Base-by-base conservation (phyloP, 1,284 basidiomycete genomes). In the Phellopilus nigrolimitatus region DNA sequence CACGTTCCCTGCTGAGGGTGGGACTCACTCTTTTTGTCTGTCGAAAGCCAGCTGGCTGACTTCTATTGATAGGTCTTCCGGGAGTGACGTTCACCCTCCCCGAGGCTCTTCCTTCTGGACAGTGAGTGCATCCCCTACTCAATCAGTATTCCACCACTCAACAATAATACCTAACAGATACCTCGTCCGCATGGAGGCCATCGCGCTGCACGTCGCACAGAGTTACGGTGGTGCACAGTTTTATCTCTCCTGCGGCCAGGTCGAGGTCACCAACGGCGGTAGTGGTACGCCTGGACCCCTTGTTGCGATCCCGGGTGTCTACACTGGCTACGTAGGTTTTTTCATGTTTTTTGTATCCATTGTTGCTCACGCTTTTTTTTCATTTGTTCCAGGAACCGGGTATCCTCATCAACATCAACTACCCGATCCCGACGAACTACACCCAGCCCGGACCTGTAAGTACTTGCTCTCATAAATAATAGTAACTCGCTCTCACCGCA, bases 181-280 rank as follows among this genome's bases (percentile, higher is more conserved):
- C 52, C 63, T 68, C 21, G 57, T 68, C 6, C 63, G 66, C 34
- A 60, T 64, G 36, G 66, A 68, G 36, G 57, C 61, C 31, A 67
- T 67, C 47, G 67, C 60, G 12, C 51, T 60, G 38, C 58, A 60
- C 55, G 48, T 55, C 15, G 53, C 53, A 12, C 41, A 27, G 24
- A 46, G 44, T 27, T 57, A 27, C 17, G 56, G 53, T n/a, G 57
- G 57, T 43, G 57, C 56, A 9, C 57, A 59, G 47, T 61, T 50
- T 57, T 67, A 43, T 62, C 62, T 66, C 47, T 62, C 62, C 21
- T 66, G 64, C 42, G 64, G 60, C 25, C 64, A 66, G 51, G 51
- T 70, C 59, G 63, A 67, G 56, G 65, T 70, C 53, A 63, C 58
- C 40, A 64, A 65, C 57, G 68, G 68, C 15, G 68, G 68, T 24